These are phyloP conservation scores for Fusarium piperis DNA, from an alignment of 2,329 filamentous ascomycete genomes.

Conservation along the genomic window DNA sequence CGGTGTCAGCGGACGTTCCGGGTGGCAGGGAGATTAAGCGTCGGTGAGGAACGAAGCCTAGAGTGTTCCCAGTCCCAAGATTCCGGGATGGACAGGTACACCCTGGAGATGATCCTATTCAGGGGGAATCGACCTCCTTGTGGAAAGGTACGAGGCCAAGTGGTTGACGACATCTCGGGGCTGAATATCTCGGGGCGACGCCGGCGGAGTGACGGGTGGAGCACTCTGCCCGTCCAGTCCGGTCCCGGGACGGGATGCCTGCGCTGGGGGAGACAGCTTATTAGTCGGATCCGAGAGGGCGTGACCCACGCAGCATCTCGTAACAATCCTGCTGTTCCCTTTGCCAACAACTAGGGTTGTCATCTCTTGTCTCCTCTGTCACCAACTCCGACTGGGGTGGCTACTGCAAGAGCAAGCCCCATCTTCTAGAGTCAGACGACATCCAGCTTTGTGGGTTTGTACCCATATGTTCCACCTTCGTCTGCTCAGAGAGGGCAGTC, in stretches of 20 bases:
- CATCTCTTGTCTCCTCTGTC: slow-evolving; percentile 22
- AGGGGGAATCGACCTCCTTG: background rate
- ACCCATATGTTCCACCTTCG: slow-evolving; percentile 17
- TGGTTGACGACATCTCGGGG: background rate
- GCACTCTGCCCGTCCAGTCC: slow-evolving; percentile 30
- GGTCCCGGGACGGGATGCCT: slow-evolving; percentile 38
- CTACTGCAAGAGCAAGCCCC: slow-evolving; percentile 7
- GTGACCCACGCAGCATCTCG: slow-evolving; percentile 24
- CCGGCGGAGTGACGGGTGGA: slow-evolving; percentile 23
- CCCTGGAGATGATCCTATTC: slow-evolving; percentile 1
- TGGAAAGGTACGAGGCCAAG: background rate
- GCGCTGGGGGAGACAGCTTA: slow-evolving; percentile 30
- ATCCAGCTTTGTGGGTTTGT: slow-evolving; percentile 21
- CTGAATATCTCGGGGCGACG: slow-evolving; percentile 21
- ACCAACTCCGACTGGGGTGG: slow-evolving; percentile 2
- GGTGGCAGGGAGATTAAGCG: slow-evolving; percentile 10
- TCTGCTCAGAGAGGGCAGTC: background rate
- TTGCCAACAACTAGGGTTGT: slow-evolving; percentile 13
- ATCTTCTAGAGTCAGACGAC: slow-evolving; percentile 29
- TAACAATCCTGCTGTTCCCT: slow-evolving; percentile 10
- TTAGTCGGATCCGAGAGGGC: slow-evolving; percentile 30
- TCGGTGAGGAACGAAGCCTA: slow-evolving; percentile 13
- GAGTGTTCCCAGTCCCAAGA: slow-evolving; percentile 2
- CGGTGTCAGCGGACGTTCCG: slow-evolving; percentile 11
- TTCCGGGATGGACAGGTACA: slow-evolving; percentile 1